phyloP scores from a whole-genome alignment of 106 monocot genomes.

The Dendrobium huoshanense region DNA sequence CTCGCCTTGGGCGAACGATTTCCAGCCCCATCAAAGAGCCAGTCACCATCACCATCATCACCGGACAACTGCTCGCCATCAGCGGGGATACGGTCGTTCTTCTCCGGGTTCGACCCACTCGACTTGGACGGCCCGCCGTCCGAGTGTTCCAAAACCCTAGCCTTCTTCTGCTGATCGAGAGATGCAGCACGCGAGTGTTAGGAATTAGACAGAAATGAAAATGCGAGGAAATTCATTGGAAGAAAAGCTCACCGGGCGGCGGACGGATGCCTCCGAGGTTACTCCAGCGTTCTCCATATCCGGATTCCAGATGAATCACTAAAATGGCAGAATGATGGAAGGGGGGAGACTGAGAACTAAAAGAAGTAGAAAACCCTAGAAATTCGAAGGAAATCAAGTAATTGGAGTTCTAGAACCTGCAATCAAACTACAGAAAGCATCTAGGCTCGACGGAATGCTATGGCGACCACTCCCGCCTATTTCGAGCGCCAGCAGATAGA shows the following conservation, averaged over 20 bases:
- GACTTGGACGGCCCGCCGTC: slow-evolving; percentile 26
- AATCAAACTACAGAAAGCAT: too few species aligned
- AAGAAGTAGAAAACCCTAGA: not conserved
- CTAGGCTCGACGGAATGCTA: too few species aligned
- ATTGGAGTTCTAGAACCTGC: too few species aligned
- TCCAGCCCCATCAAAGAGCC: slow-evolving; percentile 30
- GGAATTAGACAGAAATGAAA: not conserved
- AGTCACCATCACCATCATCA: slow-evolving; percentile 23
- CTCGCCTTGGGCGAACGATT: slow-evolving; percentile 47
- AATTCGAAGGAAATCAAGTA: not conserved
- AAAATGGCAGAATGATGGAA: not conserved
- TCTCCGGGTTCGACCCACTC: slow-evolving; percentile 14
- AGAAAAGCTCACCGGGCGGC: slow-evolving; percentile 37
- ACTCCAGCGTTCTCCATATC: slow-evolving; percentile 48
- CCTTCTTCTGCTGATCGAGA: slow-evolving; percentile 32
- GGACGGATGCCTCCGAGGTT: slow-evolving; percentile 57
- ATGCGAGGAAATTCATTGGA: not conserved
- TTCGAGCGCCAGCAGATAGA: too few species aligned
- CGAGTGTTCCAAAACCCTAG: slow-evolving; percentile 23
- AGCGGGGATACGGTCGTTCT: slow-evolving; percentile 7
- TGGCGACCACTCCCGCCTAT: too few species aligned
- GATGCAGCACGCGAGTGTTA: not conserved
- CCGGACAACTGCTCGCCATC: slow-evolving; percentile 19
- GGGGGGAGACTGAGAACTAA: not conserved
- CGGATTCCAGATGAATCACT: not conserved